Base-by-base conservation (phyloP, 345 rosid genomes). In the Rhizophora apiculata region DNA sequence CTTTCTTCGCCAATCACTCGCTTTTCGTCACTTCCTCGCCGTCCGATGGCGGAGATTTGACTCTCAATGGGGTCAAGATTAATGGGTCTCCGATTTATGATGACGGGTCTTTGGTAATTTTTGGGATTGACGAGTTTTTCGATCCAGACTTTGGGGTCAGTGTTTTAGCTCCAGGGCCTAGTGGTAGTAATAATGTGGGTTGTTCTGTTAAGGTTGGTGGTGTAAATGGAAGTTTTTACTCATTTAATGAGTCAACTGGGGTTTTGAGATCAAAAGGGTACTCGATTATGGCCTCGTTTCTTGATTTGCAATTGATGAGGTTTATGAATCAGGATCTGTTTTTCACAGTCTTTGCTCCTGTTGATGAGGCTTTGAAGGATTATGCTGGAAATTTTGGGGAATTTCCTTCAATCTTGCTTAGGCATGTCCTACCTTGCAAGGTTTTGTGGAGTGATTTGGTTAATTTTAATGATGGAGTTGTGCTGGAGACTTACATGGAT, bases 271-370 rank as follows among this genome's bases (percentile, higher is more conserved):
- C 81, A 5, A 77, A 57, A 37, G 84, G 82, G n/a, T 79, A 70
- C 72, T 76, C 82, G 13, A 27, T 81, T 5, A 75, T 84, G 80
- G 85, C 80, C 4, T 76, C 88, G 3, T 69, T 86, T 72, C 84
- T 86, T 4, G 76, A 75, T 61, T 58, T 79, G 80, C 84, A 82
- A 68, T 57, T 85, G 34, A 19, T 58, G 29, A 70, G 72, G 43
- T 70, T 76, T 55, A 74, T 48, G 55, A 67, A 65, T 13, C 8
- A 16, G 22, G 54, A 57, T 27, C 8, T 11, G 10, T 31, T 4
- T 22, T 54, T 86, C 32, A 82, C 86, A 6, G n/a, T 82, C 8
- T 86, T 82, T 49, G 85, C 86, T 49, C 88, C 85, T 13, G 55
- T 37, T 18, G 88, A 84, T 57, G 67, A 68, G 8, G 81, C 55